Base-by-base conservation (phyloP, 2,329 filamentous ascomycete species). In the Aspergillus brunneoviolaceus region DNA sequence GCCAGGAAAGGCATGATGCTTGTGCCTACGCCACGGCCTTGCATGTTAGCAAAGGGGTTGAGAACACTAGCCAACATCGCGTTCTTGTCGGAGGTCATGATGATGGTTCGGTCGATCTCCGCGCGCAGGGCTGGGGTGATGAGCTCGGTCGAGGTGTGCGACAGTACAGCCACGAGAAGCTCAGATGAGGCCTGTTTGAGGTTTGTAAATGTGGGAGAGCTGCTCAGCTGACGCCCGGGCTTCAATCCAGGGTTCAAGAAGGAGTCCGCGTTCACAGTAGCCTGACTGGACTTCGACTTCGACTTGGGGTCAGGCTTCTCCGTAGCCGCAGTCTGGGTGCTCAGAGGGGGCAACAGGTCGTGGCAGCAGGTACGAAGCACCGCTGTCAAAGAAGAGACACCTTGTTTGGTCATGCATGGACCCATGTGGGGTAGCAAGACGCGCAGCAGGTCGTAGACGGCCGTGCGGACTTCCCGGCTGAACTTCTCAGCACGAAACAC, bases 1-100 rank as follows among this genome's bases (percentile, higher is more conserved):
- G 87, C 85, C 27, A 97, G 79, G 68, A 96, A 90, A 0, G 94
- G 93, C 51, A 96, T 76, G 51, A 96, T 88, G 72, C 89, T 95
- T 29, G 89, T 82, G 61, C 87, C 85, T 55, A 85, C 84, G 45
- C 78, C 79, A 64, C 85, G 81, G 48, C 88, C 84, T 71, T 87
- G 82, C 69, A 85, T 80, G 69, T 87, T 80, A 63, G 86, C 78
- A 74, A 87, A 85, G 0, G 92, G 91, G 74, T 95, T 92, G 60
- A 97, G 79, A 12, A 96, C 87, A 72, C 91, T 94, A 5, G 92
- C 87, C 11, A 95, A 71, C 84, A 97, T 90, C 48, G 90, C 89
- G 33, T 87, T 81, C 70, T 87, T 87, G 72, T 88, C 83, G 60
- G 83, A 82, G 5, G 82, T 84, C 23, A 96, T 78, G 58, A 96